Percentiles rank a stretch among this genome's conserved stretches.
These are phyloP conservation scores for Pyrus bretschneideri DNA, from an alignment of 306 rosid species.

Conservation along the genomic window DNA sequence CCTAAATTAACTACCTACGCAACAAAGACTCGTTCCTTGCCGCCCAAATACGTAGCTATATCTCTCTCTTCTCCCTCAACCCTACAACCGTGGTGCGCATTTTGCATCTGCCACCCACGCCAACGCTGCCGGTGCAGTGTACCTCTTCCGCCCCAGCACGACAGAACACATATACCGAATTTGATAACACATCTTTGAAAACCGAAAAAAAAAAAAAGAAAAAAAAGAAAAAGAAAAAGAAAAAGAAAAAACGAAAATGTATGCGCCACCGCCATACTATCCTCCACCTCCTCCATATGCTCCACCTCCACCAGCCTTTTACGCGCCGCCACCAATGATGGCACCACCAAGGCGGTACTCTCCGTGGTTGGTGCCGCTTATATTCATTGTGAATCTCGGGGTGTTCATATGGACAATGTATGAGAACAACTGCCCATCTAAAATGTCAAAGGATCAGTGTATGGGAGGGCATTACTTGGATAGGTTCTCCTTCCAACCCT, in stretches of 20 bases:
- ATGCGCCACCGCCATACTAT: neutral
- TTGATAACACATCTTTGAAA: neutral
- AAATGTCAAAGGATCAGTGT: constrained; percentile 16
- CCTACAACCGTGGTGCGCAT: neutral
- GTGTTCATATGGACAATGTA: constrained; percentile 60
- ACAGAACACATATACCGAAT: constrained; percentile 22
- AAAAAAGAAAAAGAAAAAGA: neutral
- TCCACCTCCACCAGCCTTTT: constrained; percentile 36
- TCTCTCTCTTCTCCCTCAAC: constrained; percentile 10
- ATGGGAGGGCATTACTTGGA: constrained; percentile 30
- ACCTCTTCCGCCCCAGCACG: constrained; percentile 2
- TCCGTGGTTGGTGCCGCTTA: constrained; percentile 69
- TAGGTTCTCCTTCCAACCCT: constrained; percentile 71
- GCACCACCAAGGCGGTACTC: constrained; percentile 33
- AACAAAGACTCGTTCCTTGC: constrained; percentile 20
- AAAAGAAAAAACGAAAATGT: neutral
- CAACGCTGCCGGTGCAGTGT: neutral
- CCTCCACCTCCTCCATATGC: constrained; percentile 29
- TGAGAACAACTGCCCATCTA: constrained; percentile 59
- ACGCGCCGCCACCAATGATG: constrained; percentile 17
- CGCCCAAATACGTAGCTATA: constrained; percentile 22
- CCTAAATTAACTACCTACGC: constrained; percentile 37
- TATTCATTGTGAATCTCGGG: constrained; percentile 37
- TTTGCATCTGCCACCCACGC: constrained; percentile 4
- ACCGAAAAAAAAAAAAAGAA: neutral